Conservation (phyloP, 2,329 filamentous ascomycete species). For the Periconia macrospinosa region DNA sequence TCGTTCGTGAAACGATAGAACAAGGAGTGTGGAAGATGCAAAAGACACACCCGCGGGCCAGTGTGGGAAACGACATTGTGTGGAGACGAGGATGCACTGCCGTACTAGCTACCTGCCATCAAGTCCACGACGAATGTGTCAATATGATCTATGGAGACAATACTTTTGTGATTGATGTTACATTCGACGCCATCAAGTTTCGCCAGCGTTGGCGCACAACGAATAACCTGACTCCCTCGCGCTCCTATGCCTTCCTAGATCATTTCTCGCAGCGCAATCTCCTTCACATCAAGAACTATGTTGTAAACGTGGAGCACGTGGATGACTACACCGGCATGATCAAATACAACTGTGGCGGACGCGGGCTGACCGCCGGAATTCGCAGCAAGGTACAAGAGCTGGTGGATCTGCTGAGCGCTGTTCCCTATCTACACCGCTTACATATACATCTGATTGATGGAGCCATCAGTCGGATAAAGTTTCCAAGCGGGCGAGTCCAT, state of each 20-base stretch:
- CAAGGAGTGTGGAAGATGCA: conserved; percentile 33
- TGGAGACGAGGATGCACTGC: conserved; percentile 48
- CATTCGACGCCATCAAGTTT: conserved; percentile 48
- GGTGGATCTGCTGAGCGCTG: conserved; percentile 40
- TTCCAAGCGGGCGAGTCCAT: conserved; percentile 36
- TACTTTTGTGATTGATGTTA: conserved; percentile 50
- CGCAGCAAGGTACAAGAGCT: conserved; percentile 44
- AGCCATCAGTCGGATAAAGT: conserved; percentile 28
- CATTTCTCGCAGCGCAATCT: conserved; percentile 47
- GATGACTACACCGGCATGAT: conserved; percentile 56
- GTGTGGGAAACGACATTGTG: conserved; percentile 39
- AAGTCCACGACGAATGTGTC: conserved; percentile 50
- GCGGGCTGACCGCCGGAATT: conserved; percentile 48
- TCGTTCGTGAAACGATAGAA: conserved; percentile 25
- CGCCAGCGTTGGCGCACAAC: conserved; percentile 48
- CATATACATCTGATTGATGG: conserved; percentile 37
- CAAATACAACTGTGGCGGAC: conserved; percentile 53
- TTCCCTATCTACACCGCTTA: conserved; percentile 24
- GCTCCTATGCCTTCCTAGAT: conserved; percentile 45
- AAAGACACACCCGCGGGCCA: conserved; percentile 21
- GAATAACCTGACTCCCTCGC: conserved; percentile 46
- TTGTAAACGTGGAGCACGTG: conserved; percentile 51
- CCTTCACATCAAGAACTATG: conserved; percentile 43
- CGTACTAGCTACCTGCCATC: conserved; percentile 44
- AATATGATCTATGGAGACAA: conserved; percentile 51